Conservation (phyloP, 768 basidiomycete genomes). For the Panaeolus cyanescens region DNA sequence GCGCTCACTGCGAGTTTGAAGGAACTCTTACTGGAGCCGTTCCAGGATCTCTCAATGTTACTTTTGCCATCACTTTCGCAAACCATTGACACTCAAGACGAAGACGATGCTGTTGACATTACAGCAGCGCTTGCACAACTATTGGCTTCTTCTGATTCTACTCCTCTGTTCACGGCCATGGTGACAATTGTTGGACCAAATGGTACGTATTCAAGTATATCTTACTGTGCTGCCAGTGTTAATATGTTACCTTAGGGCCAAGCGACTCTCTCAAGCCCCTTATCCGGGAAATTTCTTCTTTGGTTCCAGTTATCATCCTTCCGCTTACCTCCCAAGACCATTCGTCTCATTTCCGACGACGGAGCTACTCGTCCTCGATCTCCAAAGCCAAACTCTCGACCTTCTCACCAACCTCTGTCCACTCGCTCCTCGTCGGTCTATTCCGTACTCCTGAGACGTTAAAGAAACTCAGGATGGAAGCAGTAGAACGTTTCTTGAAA, state of each 20-base stretch:
- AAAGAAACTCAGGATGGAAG: slow-evolving; percentile 58
- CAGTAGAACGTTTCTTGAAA: slow-evolving; percentile 66
- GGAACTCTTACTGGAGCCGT: not conserved
- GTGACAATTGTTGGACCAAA: not conserved
- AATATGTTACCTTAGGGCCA: slow-evolving; percentile 23
- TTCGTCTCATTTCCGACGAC: not conserved
- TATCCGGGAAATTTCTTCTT: slow-evolving; percentile 48
- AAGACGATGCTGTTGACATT: not conserved
- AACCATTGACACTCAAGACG: not conserved
- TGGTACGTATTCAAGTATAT: not conserved
- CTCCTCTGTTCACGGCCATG: not conserved
- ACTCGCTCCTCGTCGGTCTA: slow-evolving; percentile 57
- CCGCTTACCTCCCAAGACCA: slow-evolving; percentile 26
- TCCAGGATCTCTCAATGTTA: not conserved
- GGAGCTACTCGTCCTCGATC: not conserved
- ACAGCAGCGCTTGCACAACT: not conserved
- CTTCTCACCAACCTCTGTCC: slow-evolving; percentile 53
- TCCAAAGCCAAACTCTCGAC: slow-evolving; percentile 44
- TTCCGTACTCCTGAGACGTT: slow-evolving; percentile 69
- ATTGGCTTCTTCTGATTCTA: not conserved
- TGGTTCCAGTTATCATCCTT: slow-evolving; percentile 61
- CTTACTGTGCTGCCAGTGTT: no score
- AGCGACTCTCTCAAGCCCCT: slow-evolving; percentile 44
- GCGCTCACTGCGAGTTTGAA: not conserved
- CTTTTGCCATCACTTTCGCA: not conserved